Percentiles rank a stretch among this genome's conserved stretches.
Evolutionary conservation across 2,329 filamentous ascomycete species (phyloP).

Genomic region (Diaporthe helianthi): DNA sequence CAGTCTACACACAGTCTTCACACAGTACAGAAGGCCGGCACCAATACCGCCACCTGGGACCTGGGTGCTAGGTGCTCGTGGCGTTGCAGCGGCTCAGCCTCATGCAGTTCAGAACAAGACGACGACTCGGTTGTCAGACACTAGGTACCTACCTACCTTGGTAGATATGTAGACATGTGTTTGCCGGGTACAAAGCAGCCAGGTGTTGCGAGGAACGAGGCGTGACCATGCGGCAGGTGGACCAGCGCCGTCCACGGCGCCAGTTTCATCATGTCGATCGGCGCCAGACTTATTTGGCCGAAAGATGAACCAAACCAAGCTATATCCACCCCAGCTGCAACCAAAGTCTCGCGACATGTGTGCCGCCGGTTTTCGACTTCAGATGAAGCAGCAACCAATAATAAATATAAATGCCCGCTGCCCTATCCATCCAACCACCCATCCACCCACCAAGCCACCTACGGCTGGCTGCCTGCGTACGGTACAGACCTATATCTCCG

Average conservation of each 20-base stretch:
- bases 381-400: conserved; percentile 6
- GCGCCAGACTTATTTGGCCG: conserved; percentile 29
- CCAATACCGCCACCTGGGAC: too few species aligned
- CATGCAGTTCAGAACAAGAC: not conserved
- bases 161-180: too few species aligned
- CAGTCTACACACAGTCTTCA: too few species aligned
- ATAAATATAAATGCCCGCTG: not conserved
- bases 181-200: not conserved
- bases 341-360: not conserved
- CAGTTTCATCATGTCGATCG: conserved; percentile 27
- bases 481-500: not conserved
- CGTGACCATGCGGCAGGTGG: not conserved
- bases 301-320: conserved; percentile 19
- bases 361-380: conserved; percentile 15
- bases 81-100: conserved; percentile 6
- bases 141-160: too few species aligned
- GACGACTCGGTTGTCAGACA: too few species aligned
- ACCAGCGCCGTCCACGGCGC: conserved; percentile 8
- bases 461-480: not conserved
- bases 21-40: too few species aligned
- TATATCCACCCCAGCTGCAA: not conserved
- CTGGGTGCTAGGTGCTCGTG: not conserved
- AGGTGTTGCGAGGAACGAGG: not conserved
- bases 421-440: not conserved
- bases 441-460: conserved; percentile 4